phyloP scores from a whole-genome alignment of 371 early-diverging fungal species.

The Furculomyces boomerangus region DNA sequence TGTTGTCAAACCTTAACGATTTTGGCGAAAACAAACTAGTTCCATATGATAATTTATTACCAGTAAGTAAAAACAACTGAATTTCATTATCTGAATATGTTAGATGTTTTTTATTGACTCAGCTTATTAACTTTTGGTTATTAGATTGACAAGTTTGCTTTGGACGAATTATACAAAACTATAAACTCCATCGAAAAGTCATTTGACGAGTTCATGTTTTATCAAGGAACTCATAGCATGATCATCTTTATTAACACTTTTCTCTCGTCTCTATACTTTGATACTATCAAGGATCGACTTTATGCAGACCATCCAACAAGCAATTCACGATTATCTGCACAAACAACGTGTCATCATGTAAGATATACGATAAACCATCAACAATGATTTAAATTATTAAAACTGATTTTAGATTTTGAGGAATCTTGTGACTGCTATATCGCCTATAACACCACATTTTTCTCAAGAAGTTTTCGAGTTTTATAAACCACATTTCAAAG shows the following conservation, averaged over 20 bases:
- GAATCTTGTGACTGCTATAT: constrained; percentile 37
- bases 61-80: constrained; percentile 10
- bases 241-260: constrained; percentile 45
- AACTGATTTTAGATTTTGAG: constrained; percentile 19
- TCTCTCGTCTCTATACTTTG: constrained; percentile 69
- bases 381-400: background rate
- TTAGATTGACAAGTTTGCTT: constrained; percentile 51
- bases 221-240: constrained; percentile 43
- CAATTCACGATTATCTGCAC: constrained; percentile 34
- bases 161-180: constrained; percentile 33
- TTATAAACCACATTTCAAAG: constrained; percentile 24
- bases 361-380: background rate
- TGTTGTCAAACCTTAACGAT: constrained; percentile 61
- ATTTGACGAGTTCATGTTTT: constrained; percentile 44
- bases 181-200: constrained; percentile 30
- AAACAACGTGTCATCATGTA: constrained; percentile 50
- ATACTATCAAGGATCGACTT: constrained; percentile 62
- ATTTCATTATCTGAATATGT: background rate
- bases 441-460: constrained; percentile 55
- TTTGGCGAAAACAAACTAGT: constrained; percentile 31
- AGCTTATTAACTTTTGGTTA: background rate
- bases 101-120: background rate
- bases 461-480: constrained; percentile 64
- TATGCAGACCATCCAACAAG: constrained; percentile 35
- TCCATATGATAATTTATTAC: constrained; percentile 31